Conservation (phyloP, 495 filamentous ascomycete genomes). For the Aspergillus conjunctus region DNA sequence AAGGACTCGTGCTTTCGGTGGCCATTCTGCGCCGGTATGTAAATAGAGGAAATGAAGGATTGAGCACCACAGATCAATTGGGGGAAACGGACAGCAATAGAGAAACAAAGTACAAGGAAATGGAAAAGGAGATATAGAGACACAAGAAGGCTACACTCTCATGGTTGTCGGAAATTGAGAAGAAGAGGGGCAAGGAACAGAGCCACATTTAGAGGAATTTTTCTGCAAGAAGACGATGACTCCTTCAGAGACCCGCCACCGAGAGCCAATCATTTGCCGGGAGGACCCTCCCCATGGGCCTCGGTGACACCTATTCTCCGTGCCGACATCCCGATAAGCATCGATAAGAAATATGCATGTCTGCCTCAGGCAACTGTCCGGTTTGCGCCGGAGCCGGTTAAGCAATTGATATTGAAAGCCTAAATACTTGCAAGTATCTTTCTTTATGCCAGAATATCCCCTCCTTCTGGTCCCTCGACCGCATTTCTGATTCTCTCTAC, state of each 20-base stretch:
- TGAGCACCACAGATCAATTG: neutral
- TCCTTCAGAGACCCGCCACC: slow-evolving; percentile 16
- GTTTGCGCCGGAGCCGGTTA: neutral
- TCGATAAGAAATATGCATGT: neutral
- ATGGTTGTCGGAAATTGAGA: slow-evolving; percentile 1
- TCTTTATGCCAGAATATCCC: slow-evolving; percentile 27
- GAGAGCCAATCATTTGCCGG: slow-evolving; percentile 18
- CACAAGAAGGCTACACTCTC: slow-evolving; percentile 12
- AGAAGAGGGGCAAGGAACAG: slow-evolving; percentile 2
- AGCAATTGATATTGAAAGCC: neutral
- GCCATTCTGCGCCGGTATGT: slow-evolving; percentile 29
- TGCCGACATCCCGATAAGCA: slow-evolving; percentile 4
- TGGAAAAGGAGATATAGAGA: slow-evolving; percentile 7
- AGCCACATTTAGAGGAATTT: slow-evolving; percentile 7
- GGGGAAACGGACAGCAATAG: neutral
- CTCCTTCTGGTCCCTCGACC: slow-evolving; percentile 27
- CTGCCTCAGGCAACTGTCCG: slow-evolving; percentile 11
- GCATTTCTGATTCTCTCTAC: slow-evolving; percentile 28
- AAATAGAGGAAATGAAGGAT: neutral
- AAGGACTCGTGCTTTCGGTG: slow-evolving; percentile 27
- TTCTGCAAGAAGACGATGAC: slow-evolving; percentile 15
- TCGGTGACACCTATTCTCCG: slow-evolving; percentile 5
- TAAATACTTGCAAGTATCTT: neutral
- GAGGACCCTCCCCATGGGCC: neutral
- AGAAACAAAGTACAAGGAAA: slow-evolving; percentile 2